Evolutionary conservation across 306 rosid genomes (phyloP), one percentile per base, ranked within the genome.

Genomic region (Dalbergia cultrata): DNA sequence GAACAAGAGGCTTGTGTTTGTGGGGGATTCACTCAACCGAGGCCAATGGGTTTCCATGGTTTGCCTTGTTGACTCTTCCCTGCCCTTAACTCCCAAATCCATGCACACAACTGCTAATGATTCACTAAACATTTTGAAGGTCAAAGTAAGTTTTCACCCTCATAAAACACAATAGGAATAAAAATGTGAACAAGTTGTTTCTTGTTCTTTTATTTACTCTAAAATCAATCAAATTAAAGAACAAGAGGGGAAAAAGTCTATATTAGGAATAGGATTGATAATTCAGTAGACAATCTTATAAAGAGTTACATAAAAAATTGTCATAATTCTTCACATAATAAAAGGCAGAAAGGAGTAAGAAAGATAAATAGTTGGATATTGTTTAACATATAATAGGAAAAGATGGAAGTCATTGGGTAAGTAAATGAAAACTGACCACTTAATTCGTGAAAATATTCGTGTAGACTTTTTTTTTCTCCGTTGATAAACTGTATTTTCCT

Each of bases 31-130:
- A 11, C 86, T 95, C 72, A 93, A 87, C 62, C 86, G 98, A 82
- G 97, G 97, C 56, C 97, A 93, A 85, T 95, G 99, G 99, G 91
- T 91, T 80, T 95, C 99, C 9, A 90, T 95, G 97, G 90, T 93
- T 57, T 95, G 99, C 72, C 90, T 95, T 60, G 74, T 91, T 8
- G 92, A 90, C 18, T 86, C 93, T 21, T 70, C 61, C 5, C 12
- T 90, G 11, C 81, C 89, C 16, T 54, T 85, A 31, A 17, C 70
- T 5, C 80, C 86, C 81, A 92, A 90, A 80, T 81, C 94, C 86
- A 88, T 95, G 90, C 87, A 70, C 37, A 77, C 81, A 67, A 83
- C 74, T 67, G 97, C 83, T 75, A 89, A 90, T 86, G 98, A 92
- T 84, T 93, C 97, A 5, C 85, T 95, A 33, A 79, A 11, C 74